phyloP scores from a whole-genome alignment of 192 early-diverging fungal genomes.

The Jimgerdemannia flammicorona region DNA sequence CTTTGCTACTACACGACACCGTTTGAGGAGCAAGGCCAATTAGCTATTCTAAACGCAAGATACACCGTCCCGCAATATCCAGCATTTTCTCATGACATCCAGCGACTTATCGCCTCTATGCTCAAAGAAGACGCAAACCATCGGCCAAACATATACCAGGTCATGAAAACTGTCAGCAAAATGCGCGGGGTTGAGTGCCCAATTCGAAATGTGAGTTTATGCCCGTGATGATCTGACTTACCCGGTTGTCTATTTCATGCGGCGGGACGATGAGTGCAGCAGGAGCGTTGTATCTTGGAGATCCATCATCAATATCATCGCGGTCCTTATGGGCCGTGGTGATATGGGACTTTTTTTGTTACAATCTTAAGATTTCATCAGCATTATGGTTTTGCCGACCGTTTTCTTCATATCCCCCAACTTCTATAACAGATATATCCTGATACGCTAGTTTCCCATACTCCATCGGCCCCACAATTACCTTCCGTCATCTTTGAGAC shows the following conservation, averaged over 20 bases:
- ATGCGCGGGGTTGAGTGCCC: slow-evolving; percentile 60
- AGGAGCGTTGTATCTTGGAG: not conserved
- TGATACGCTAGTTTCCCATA: slow-evolving; percentile 10
- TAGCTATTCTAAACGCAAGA: slow-evolving; percentile 86
- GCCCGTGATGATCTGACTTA: not conserved
- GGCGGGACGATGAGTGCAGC: slow-evolving; percentile 1
- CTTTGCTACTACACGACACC: slow-evolving; percentile 94
- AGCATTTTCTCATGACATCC: slow-evolving; percentile 53
- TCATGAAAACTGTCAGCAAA: slow-evolving; percentile 60
- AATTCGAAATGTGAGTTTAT: slow-evolving; percentile 53
- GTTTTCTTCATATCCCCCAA: slow-evolving; percentile 3
- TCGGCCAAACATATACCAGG: slow-evolving; percentile 79
- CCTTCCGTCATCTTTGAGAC: slow-evolving; percentile 22
- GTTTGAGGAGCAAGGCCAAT: slow-evolving; percentile 84
- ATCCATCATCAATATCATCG: too few relatives aligned
- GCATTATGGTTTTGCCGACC: too few relatives aligned
- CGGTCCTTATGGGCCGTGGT: too few relatives aligned
- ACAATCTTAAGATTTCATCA: slow-evolving; percentile 4
- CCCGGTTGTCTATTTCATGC: not conserved
- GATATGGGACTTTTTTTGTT: too few relatives aligned
- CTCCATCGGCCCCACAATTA: slow-evolving; percentile 8
- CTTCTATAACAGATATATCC: slow-evolving; percentile 26
- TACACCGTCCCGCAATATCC: slow-evolving; percentile 79
- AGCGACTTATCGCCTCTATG: slow-evolving; percentile 63
- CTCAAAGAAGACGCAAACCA: slow-evolving; percentile 71